Percentiles rank a stretch among this genome's conserved stretches.
phyloP scores from a whole-genome alignment of 2,329 filamentous ascomycete species.

The Cercospora citrullina region DNA sequence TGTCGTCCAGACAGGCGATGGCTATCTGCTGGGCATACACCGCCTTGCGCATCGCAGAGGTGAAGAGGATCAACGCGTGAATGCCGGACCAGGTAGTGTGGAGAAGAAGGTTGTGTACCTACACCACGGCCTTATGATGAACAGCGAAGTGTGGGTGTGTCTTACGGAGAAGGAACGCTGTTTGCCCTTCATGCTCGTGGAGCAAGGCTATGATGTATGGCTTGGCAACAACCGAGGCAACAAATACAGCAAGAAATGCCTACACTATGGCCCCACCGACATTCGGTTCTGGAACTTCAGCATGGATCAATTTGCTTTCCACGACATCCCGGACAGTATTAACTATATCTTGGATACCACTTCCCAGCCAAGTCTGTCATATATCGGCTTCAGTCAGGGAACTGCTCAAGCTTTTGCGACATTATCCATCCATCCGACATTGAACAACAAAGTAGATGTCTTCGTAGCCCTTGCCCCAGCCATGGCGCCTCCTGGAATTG shows the following conservation, averaged over 20 bases:
- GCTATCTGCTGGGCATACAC: constrained; percentile 88
- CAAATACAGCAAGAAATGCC: constrained; percentile 97
- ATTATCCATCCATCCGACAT: constrained; percentile 82
- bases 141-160: constrained; percentile 97
- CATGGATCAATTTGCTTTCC: constrained; percentile 96
- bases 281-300: constrained; percentile 93
- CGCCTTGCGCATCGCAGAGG: constrained; percentile 79
- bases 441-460: constrained; percentile 91
- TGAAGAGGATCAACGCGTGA: constrained; percentile 77
- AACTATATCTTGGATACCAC: constrained; percentile 86
- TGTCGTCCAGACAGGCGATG: constrained; percentile 90
- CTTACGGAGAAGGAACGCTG: constrained; percentile 82
- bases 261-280: constrained; percentile 71
- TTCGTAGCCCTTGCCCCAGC: constrained; percentile 95
- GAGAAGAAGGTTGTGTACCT: constrained; percentile 88
- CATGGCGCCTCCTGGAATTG: constrained; percentile 90
- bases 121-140: constrained; percentile 96
- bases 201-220: constrained; percentile 95
- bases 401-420: constrained; percentile 96
- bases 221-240: constrained; percentile 97
- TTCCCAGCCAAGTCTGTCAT: constrained; percentile 78
- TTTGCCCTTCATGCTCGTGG: constrained; percentile 83
- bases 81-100: constrained; percentile 65
- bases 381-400: constrained; percentile 95
- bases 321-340: constrained; percentile 95